Evolutionary conservation across 345 rosid species (phyloP).

Genomic region (Aquilaria yunnanensis): DNA sequence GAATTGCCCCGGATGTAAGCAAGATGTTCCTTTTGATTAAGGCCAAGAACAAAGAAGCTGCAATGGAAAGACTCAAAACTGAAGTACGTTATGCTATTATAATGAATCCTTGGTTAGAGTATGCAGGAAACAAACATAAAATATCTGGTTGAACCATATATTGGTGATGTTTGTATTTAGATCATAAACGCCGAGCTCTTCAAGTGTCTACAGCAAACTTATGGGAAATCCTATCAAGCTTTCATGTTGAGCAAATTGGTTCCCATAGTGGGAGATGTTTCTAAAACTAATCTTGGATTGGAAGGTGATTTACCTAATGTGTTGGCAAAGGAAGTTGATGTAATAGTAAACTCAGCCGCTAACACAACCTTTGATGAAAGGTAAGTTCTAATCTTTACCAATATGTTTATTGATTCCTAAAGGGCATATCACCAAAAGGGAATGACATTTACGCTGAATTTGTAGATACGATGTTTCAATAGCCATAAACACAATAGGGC

Average conservation of each 20-base stretch:
- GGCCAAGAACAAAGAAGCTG: constrained; percentile 73
- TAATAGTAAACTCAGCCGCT: constrained; percentile 76
- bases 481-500: constrained; percentile 67
- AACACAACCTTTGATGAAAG: constrained; percentile 82
- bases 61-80: constrained; percentile 54
- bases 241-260: constrained; percentile 66
- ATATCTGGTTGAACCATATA: constrained; percentile 4
- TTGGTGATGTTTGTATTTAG: constrained; percentile 31
- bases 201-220: constrained; percentile 56
- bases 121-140: not conserved
- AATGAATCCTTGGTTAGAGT: not conserved
- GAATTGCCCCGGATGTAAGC: constrained; percentile 83
- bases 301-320: constrained; percentile 49
- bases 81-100: constrained; percentile 43
- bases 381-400: constrained; percentile 9
- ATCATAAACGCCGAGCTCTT: constrained; percentile 79
- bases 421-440: not conserved
- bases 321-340: constrained; percentile 57
- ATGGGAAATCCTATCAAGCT: constrained; percentile 67
- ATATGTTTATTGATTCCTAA: not conserved
- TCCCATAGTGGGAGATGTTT: constrained; percentile 61
- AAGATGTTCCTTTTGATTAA: constrained; percentile 79
- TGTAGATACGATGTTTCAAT: constrained; percentile 74
- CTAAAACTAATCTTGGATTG: constrained; percentile 60
- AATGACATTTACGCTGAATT: not conserved